Evolutionary conservation across 257 asterid genomes (phyloP).

Genomic region (Penstemon barbatus): DNA sequence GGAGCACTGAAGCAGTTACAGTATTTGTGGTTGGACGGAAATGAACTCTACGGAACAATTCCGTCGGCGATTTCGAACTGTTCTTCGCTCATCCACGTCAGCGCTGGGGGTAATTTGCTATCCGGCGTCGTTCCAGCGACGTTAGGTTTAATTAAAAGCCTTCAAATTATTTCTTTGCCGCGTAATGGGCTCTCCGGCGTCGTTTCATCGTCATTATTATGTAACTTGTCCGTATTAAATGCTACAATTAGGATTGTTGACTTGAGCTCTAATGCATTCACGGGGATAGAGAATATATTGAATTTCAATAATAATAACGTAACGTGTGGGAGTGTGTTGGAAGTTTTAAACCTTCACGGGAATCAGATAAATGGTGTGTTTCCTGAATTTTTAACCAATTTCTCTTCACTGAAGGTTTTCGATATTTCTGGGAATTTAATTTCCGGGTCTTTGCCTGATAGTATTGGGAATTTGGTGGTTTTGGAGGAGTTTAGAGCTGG

Average conservation of each 20-base stretch:
- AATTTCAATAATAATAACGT: constrained; percentile 26
- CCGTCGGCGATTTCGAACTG: constrained; percentile 81
- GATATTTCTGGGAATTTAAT: constrained; percentile 69
- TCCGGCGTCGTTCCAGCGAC: constrained; percentile 75
- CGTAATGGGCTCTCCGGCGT: constrained; percentile 60
- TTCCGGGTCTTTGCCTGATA: constrained; percentile 54
- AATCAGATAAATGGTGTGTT: constrained; percentile 65
- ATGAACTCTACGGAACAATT: constrained; percentile 59
- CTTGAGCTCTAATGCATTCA: constrained; percentile 70
- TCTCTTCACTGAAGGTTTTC: constrained; percentile 43
- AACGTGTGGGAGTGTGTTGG: constrained; percentile 46
- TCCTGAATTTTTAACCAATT: constrained; percentile 49
- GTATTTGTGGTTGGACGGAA: constrained; percentile 64
- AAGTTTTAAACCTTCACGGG: constrained; percentile 70
- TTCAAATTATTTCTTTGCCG: constrained; percentile 65
- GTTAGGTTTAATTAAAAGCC: constrained; percentile 42
- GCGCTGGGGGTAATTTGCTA: constrained; percentile 61
- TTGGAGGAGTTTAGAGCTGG: constrained; percentile 64
- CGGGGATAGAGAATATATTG: constrained; percentile 49
- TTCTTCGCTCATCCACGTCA: constrained; percentile 60
- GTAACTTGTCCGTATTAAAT: constrained; percentile 47
- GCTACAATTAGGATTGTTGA: constrained; percentile 60
- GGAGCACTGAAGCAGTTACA: constrained; percentile 53
- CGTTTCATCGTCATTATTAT: constrained; percentile 58
- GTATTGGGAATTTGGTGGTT: constrained; percentile 44